Base-by-base conservation (phyloP, 2,329 filamentous ascomycete species). In the Sarocladium oryzae region DNA sequence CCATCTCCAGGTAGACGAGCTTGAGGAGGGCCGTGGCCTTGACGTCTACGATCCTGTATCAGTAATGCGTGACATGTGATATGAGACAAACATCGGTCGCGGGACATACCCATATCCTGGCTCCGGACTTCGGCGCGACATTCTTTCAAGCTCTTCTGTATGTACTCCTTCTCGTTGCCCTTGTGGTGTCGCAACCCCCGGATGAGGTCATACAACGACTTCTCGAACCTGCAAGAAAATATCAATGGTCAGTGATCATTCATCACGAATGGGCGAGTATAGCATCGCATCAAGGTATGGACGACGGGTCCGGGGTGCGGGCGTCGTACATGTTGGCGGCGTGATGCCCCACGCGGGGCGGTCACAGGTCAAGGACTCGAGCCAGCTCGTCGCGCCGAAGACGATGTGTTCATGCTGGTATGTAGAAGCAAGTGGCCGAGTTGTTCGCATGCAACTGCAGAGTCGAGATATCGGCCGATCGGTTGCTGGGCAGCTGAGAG, bases 181-280 rank as follows among this genome's bases (percentile, higher is more conserved):
- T 96, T 96, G 74, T 97, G 91, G 67, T 92, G 93, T 58, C 93
- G 86, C 65, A 99, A 76, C 62, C 93, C 93, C 70, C 91, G 83
- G 63, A 99, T 99, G 76, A 99, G 91, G 82, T 97, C 92, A 71
- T 96, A 96, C 18, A 99, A 82, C 37, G 93, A 96, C 73, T 99
- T 99, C 71, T 99, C 93, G 74, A 99, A 99, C 93, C 91, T 97
- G 53, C 55, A 16, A 35, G 45, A n/a, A 20, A 26, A 21, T 28
- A 33, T 24, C 32, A 13, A 6, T 8, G 7, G n/a, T 45, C 24
- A n/a, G 24, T n/a, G 9, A 26, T 26, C 3, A 9, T 9, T 28
- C 40, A 4, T 4, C 15, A 6, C 37, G 4, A 20, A 23, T 23
- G 10, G 7, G 9, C 16, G 9, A 37, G 10, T 16, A 18, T 6